Evolutionary conservation across 768 basidiomycete genomes (phyloP).

Genomic region (Leccinellum albellum): DNA sequence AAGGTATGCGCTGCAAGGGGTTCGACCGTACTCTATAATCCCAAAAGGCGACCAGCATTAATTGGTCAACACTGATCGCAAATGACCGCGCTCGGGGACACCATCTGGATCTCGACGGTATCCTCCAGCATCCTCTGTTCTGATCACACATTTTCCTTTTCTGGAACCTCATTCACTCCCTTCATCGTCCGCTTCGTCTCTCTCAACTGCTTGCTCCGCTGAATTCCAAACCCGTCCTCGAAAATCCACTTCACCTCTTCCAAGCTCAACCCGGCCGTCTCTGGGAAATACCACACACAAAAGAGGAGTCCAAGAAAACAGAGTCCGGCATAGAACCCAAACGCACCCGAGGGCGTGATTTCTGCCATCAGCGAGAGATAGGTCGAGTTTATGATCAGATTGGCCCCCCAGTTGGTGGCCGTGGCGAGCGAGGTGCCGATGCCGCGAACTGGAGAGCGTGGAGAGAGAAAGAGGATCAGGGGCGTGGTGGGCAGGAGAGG

Average conservation of each 20-base stretch:
- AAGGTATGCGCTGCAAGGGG: no score
- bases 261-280: conserved; percentile 70
- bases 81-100: no score
- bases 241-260: conserved; percentile 67
- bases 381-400: conserved; percentile 74
- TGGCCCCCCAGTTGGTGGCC: conserved; percentile 74
- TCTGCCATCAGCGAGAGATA: conserved; percentile 74
- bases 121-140: no score
- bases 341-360: conserved; percentile 73
- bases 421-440: conserved; percentile 74
- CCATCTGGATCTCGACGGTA: no score
- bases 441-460: conserved; percentile 51
- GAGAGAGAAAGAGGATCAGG: background rate
- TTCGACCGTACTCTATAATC: no score
- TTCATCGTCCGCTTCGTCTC: conserved; percentile 22
- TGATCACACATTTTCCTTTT: conserved; percentile 1
- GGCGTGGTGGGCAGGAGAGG: background rate
- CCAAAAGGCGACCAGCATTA: no score
- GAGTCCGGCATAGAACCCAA: conserved; percentile 72
- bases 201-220: conserved; percentile 47
- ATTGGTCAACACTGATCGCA: no score
- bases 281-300: conserved; percentile 68
- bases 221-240: conserved; percentile 59
- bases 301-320: conserved; percentile 70
- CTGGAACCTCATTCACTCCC: background rate